Percentiles rank a stretch among this genome's conserved stretches.
Evolutionary conservation across 192 early-diverging fungal genomes (phyloP).

Genomic region (Rhizophagus clarus): DNA sequence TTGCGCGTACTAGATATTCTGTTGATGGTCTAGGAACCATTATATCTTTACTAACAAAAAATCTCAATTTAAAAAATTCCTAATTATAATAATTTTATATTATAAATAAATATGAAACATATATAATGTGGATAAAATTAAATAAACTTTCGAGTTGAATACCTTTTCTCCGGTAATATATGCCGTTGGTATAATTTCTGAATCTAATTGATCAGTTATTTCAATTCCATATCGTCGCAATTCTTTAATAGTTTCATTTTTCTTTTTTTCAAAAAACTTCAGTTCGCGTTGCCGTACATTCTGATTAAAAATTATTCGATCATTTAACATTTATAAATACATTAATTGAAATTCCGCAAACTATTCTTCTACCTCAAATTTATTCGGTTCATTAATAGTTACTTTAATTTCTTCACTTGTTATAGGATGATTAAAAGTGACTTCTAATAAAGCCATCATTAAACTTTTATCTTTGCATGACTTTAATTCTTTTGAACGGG

Average conservation of each 20-base stretch:
- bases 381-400: not conserved
- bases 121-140: not conserved
- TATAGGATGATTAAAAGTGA: conserved; percentile 16
- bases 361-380: not conserved
- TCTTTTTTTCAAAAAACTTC: conserved; percentile 12
- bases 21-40: conserved; percentile 22
- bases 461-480: conserved; percentile 12
- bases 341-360: not conserved
- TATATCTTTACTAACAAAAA: not conserved
- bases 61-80: conserved; percentile 17
- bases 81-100: not conserved
- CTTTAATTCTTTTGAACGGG: conserved; percentile 6
- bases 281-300: conserved; percentile 4
- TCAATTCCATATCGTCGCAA: not conserved
- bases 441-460: conserved; percentile 27
- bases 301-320: not conserved
- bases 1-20: not conserved
- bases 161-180: conserved; percentile 30
- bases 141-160: not conserved
- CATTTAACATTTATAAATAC: not conserved
- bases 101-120: not conserved
- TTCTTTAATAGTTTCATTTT: not conserved
- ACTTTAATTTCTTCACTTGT: not conserved
- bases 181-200: not conserved
- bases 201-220: not conserved